Base-by-base conservation (phyloP, 306 rosid genomes). In the Dicorynia guianensis region DNA sequence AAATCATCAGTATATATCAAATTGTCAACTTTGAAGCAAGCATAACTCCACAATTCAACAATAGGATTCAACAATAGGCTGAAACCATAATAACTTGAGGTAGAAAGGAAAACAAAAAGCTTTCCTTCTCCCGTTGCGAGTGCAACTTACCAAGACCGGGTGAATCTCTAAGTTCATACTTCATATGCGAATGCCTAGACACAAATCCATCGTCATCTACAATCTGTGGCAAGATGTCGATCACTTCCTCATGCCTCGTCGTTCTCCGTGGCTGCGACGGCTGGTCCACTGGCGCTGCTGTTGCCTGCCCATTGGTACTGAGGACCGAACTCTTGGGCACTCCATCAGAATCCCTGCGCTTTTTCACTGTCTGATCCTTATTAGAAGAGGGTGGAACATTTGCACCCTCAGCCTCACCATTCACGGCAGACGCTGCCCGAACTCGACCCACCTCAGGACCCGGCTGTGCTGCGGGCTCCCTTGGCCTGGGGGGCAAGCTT, bases 101-200 rank as follows among this genome's bases (percentile, higher is more conserved):
- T 25, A 25, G 30, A 25, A 25, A 25, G 2, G 30, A 2, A 25
- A 25, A 25, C 1, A 1, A 25, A 25, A 25, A 25, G 2, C 1
- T 2, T 25, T 25, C 2, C 30, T 2, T 25, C 2, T 25, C 30
- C 30, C 30, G 30, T 25, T 1, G 30, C 30, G n/a, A 64, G 44
- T 49, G 4, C 39, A 72, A 78, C 88, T 60, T 72, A 92, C 99
- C 99, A 55, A 96, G 78, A 62, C 98, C 99, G 52, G 97, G 99
- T 9, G 90, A 83, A 74, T 92, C 99, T 86, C 99, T 85, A 54
- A 92, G 96, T 72, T 89, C 93, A 78, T 92, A 96, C 87, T 87
- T 96, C 89, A 92, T 87, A 74, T 85, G 97, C 8, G 91, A 81
- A 36, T 87, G 98, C 73, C 97, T 86, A 9, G 81, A 82, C 79